These are phyloP conservation scores for Thinopyrum obtusiflorum DNA, from an alignment of 202 grass and related monocot species.

Conservation along the genomic window DNA sequence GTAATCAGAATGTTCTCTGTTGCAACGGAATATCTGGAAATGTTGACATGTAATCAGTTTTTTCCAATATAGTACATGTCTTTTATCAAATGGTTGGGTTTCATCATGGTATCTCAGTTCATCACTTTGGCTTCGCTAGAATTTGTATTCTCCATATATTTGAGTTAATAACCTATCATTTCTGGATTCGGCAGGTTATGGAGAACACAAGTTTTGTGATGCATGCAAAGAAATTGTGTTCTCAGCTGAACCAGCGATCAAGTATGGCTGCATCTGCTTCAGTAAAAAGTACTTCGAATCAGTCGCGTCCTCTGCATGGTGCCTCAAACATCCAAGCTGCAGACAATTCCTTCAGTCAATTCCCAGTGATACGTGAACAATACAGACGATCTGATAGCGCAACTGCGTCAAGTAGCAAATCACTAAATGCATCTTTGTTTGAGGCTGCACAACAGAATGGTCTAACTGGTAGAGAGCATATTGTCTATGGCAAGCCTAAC, in stretches of 20 bases:
- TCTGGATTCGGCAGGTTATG: slow-evolving; percentile 47
- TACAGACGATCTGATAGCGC: slow-evolving; percentile 13
- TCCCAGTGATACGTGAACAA: slow-evolving; percentile 27
- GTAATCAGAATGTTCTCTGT: not conserved
- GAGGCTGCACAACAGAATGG: slow-evolving; percentile 43
- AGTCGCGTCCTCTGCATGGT: slow-evolving; percentile 10
- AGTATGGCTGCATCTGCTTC: slow-evolving; percentile 46
- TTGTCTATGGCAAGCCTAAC: slow-evolving; percentile 31
- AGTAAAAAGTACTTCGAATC: slow-evolving; percentile 33
- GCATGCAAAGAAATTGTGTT: slow-evolving; percentile 67
- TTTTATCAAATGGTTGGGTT: not conserved
- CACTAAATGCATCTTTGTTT: slow-evolving; percentile 38
- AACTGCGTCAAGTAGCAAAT: slow-evolving; percentile 31
- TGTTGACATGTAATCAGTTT: not conserved
- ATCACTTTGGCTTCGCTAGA: not conserved
- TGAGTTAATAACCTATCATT: not conserved
- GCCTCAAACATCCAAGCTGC: not conserved
- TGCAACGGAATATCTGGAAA: not conserved
- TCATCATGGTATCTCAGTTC: slow-evolving; percentile 6
- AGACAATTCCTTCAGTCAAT: slow-evolving; percentile 18
- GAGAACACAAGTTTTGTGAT: slow-evolving; percentile 76
- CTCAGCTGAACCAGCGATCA: slow-evolving; percentile 58
- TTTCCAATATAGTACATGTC: not conserved
- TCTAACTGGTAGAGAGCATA: slow-evolving; percentile 27
- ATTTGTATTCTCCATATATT: slow-evolving; percentile 21